Conservation (phyloP, 2,329 filamentous ascomycete species). For the Daldinia sp. region DNA sequence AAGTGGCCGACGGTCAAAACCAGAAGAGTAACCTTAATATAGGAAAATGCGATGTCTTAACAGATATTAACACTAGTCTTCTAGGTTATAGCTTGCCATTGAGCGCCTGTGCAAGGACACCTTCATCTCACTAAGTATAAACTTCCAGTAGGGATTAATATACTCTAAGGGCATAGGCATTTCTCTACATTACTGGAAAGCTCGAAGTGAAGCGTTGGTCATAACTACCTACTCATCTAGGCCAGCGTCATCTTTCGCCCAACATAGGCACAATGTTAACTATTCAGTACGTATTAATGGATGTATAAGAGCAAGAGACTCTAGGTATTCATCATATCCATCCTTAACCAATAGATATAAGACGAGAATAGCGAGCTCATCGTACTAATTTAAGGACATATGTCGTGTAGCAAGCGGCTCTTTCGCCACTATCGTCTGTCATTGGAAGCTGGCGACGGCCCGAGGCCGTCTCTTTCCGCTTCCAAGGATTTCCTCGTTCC, state of each 20-base stretch:
- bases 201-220: no score
- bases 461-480: slow-evolving; percentile 5
- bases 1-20: neutral
- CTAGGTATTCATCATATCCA: neutral
- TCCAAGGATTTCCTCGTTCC: slow-evolving; percentile 14
- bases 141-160: neutral
- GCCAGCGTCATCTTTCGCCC: neutral
- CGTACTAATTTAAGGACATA: no score
- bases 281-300: neutral
- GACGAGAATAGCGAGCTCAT: neutral
- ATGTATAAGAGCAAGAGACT: neutral
- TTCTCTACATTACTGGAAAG: neutral
- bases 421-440: neutral
- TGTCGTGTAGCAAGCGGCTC: neutral
- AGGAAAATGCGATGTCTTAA: neutral
- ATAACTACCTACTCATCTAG: neutral
- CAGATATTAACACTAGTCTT: neutral
- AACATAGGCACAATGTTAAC: neutral
- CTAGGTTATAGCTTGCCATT: neutral
- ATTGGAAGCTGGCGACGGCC: neutral
- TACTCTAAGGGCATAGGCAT: neutral
- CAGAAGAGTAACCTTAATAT: neutral
- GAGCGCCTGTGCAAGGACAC: no score
- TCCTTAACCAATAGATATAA: neutral
- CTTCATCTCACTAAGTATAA: neutral